Conservation (phyloP, 768 basidiomycete genomes). For the Boletus patriciae region DNA sequence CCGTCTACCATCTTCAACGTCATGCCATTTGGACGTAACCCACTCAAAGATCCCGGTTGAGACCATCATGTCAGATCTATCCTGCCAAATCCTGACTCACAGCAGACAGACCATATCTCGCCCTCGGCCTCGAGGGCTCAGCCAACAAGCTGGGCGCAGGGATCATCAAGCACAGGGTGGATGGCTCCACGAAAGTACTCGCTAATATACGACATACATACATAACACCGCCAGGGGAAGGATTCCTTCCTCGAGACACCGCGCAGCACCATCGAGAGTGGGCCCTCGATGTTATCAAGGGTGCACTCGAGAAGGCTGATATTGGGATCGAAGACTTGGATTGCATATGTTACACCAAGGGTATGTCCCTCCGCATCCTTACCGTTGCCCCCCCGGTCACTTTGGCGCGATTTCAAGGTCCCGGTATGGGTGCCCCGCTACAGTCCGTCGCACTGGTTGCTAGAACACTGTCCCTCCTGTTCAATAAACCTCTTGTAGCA, state of each 20-base stretch:
- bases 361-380: constrained; percentile 40
- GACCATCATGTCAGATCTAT: constrained; percentile 17
- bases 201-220: constrained; percentile 98
- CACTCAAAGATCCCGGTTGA: constrained; percentile 38
- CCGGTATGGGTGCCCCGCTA: constrained; percentile 98
- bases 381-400: background rate
- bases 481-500: constrained; percentile 87
- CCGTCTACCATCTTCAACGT: constrained; percentile 22
- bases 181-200: constrained; percentile 74
- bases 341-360: constrained; percentile 97
- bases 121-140: constrained; percentile 96
- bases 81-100: constrained; percentile 8
- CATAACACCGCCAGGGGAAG: constrained; percentile 96
- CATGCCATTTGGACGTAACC: constrained; percentile 14
- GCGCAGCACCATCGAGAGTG: constrained; percentile 95
- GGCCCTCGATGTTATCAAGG: constrained; percentile 77
- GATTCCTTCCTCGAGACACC: constrained; percentile 94
- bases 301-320: constrained; percentile 67
- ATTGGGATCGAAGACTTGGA: constrained; percentile 78
- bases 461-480: constrained; percentile 83
- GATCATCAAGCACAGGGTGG: constrained; percentile 76
- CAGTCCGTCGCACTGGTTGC: constrained; percentile 95
- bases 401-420: constrained; percentile 52
- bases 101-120: constrained; percentile 68
- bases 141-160: constrained; percentile 98